These are phyloP conservation scores for Boletus rex-veris DNA, from an alignment of 768 basidiomycete species.

Conservation along the genomic window DNA sequence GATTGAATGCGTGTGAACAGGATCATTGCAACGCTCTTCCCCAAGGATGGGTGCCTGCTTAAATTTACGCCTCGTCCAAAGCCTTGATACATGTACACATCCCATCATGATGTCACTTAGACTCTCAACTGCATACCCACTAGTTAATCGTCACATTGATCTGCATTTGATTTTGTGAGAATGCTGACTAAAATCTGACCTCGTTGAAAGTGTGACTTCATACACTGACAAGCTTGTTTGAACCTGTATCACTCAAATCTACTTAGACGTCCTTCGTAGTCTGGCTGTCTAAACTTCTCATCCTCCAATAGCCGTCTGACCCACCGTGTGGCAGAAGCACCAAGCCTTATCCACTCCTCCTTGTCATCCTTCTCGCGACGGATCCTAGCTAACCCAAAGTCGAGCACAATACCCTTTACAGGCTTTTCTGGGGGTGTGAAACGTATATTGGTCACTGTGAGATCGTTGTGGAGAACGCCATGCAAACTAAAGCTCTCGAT, in stretches of 20 bases:
- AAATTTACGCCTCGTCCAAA: constrained; percentile 63
- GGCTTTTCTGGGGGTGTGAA: neutral
- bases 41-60: constrained; percentile 84
- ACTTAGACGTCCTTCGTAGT: too few species aligned
- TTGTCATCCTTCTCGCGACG: too few species aligned
- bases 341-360: too few species aligned
- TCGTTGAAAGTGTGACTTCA: too few species aligned
- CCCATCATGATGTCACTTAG: neutral
- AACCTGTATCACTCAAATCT: too few species aligned
- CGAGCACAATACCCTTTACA: too few species aligned
- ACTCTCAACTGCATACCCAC: constrained; percentile 3
- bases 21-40: constrained; percentile 96
- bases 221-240: too few species aligned
- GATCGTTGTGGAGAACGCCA: constrained; percentile 3
- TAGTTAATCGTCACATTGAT: constrained; percentile 20
- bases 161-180: neutral
- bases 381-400: too few species aligned
- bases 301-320: too few species aligned
- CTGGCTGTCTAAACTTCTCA: too few species aligned
- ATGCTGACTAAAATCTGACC: too few species aligned
- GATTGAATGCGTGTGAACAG: constrained; percentile 34
- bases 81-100: constrained; percentile 7
- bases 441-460: neutral
- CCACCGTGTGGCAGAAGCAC: too few species aligned
- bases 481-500: neutral